These are phyloP conservation scores for Emydomyces testavorans DNA, from an alignment of 2,329 filamentous ascomycete genomes.

Conservation along the genomic window DNA sequence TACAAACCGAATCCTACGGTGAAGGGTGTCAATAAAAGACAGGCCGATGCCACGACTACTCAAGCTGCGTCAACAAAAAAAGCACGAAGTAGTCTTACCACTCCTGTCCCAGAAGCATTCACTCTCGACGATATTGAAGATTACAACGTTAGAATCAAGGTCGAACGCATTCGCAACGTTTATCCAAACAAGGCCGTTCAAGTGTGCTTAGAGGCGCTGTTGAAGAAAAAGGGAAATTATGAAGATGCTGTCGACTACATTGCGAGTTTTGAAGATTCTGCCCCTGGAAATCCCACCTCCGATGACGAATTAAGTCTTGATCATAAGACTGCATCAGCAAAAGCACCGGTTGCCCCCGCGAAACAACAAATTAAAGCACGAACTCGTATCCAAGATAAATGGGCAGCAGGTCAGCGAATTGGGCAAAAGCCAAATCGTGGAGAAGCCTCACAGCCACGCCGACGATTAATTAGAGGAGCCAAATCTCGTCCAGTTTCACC, in stretches of 20 bases:
- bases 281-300: conserved; percentile 26
- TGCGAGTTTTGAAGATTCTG: conserved; percentile 29
- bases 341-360: conserved; percentile 23
- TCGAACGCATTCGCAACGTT: conserved; percentile 42
- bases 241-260: conserved; percentile 44
- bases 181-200: conserved; percentile 38
- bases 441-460: conserved; percentile 23
- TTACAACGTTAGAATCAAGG: conserved; percentile 38
- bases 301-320: conserved; percentile 32
- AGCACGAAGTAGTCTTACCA: conserved; percentile 21
- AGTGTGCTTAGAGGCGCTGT: conserved; percentile 41
- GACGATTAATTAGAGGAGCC: conserved; percentile 32
- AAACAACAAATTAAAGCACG: conserved; percentile 46
- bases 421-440: conserved; percentile 18
- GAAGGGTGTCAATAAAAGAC: conserved; percentile 26
- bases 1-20: conserved; percentile 29
- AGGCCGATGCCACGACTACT: conserved; percentile 29
- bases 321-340: conserved; percentile 9
- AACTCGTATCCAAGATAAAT: conserved; percentile 49
- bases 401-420: conserved; percentile 38
- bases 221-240: conserved; percentile 41
- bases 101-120: conserved; percentile 26
- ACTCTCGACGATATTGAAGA: conserved; percentile 43
- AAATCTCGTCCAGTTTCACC: conserved; percentile 25
- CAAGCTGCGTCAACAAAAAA: conserved; percentile 21